Evolutionary conservation across 2,329 filamentous ascomycete species (phyloP).

Genomic region (Pezicula radicicola): DNA sequence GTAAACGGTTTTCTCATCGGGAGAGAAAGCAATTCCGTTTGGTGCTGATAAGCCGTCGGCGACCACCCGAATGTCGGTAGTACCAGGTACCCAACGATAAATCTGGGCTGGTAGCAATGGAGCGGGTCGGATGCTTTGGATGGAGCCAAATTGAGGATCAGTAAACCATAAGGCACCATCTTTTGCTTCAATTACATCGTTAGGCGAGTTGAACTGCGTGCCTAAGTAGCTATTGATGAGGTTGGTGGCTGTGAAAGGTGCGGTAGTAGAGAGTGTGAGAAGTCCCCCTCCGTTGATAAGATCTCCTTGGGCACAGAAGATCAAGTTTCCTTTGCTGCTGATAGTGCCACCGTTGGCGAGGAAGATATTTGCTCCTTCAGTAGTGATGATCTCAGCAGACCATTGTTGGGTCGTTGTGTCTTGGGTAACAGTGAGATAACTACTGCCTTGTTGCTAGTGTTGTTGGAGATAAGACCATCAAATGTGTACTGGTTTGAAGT

Average conservation of each 20-base stretch:
- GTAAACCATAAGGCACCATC: slow-evolving; percentile 60
- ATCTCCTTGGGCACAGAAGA: slow-evolving; percentile 17
- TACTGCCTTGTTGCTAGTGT: slow-evolving; percentile 9
- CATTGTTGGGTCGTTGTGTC: slow-evolving; percentile 43
- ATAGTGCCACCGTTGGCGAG: slow-evolving; percentile 15
- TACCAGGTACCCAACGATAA: slow-evolving; percentile 49
- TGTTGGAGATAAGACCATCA: slow-evolving; percentile 21
- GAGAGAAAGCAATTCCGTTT: slow-evolving; percentile 57
- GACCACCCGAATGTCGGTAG: slow-evolving; percentile 49
- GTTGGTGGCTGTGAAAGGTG: slow-evolving; percentile 26
- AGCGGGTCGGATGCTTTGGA: slow-evolving; percentile 52
- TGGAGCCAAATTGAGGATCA: slow-evolving; percentile 55
- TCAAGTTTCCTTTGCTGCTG: slow-evolving; percentile 11
- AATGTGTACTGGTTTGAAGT: slow-evolving; percentile 35
- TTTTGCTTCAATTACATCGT: slow-evolving; percentile 50
- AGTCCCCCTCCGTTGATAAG: slow-evolving; percentile 10
- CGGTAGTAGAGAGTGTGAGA: slow-evolving; percentile 8
- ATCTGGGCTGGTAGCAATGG: slow-evolving; percentile 55
- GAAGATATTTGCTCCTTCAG: slow-evolving; percentile 5
- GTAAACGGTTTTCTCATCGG: slow-evolving; percentile 48
- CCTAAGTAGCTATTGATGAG: slow-evolving; percentile 59
- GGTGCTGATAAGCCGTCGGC: slow-evolving; percentile 53
- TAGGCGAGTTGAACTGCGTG: slow-evolving; percentile 54
- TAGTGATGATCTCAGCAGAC: slow-evolving; percentile 4
- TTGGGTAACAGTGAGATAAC: slow-evolving; percentile 11